These are phyloP conservation scores for Claviceps maximensis DNA, from an alignment of 2,329 filamentous ascomycete species.

Conservation along the genomic window DNA sequence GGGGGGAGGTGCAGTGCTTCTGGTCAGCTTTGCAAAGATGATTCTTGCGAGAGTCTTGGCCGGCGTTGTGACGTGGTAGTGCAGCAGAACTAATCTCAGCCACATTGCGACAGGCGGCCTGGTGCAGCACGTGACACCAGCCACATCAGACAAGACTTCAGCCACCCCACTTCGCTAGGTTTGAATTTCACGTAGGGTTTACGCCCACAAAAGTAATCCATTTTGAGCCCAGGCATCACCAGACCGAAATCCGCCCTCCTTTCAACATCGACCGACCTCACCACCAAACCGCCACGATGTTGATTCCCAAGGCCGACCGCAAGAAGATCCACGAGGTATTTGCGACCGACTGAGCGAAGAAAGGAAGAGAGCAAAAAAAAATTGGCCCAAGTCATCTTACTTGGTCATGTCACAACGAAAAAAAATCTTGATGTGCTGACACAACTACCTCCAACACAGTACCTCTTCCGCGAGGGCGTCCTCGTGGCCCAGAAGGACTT, in stretches of 20 bases:
- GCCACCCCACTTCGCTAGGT: slow-evolving; percentile 22
- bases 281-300: slow-evolving; percentile 55
- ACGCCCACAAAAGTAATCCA: slow-evolving; percentile 33
- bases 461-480: slow-evolving; percentile 88
- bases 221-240: slow-evolving; percentile 26
- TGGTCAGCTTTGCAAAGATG: not conserved
- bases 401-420: not conserved
- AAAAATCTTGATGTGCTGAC: slow-evolving; percentile 11
- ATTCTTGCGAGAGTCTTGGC: not conserved
- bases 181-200: slow-evolving; percentile 27
- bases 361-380: not conserved
- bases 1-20: not conserved
- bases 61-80: not conserved
- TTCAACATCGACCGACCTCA: slow-evolving; percentile 38
- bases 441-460: slow-evolving; percentile 34
- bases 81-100: not conserved
- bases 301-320: slow-evolving; percentile 99
- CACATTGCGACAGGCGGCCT: not conserved
- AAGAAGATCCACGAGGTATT: slow-evolving; percentile 93
- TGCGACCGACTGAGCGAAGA: slow-evolving; percentile 3
- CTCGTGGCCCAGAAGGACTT: slow-evolving; percentile 99
- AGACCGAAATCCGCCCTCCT: slow-evolving; percentile 24
- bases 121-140: slow-evolving; percentile 18
- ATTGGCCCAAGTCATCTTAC: not conserved
- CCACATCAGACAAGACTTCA: slow-evolving; percentile 14